Evolutionary conservation across 2,329 filamentous ascomycete genomes (phyloP).

Genomic region (Phyllosticta paracitricarpa): DNA sequence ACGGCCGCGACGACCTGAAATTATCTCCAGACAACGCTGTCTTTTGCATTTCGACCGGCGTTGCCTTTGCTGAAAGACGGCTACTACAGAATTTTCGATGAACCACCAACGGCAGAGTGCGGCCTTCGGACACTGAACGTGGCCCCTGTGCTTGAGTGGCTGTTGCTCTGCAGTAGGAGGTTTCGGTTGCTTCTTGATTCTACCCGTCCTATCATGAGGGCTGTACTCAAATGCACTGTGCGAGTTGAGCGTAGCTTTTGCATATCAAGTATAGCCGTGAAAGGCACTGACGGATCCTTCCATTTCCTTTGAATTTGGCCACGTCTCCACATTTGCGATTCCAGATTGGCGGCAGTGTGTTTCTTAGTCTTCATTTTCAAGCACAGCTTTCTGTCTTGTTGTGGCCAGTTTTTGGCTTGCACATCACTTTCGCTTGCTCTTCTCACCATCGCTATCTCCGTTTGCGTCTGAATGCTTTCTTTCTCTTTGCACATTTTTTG

Average conservation of each 20-base stretch:
- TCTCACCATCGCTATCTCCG: background rate
- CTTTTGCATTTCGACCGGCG: background rate
- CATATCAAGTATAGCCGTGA: background rate
- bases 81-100: background rate
- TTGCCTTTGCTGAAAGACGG: background rate
- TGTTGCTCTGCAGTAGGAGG: background rate
- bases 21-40: too few relatives aligned
- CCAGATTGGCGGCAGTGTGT: background rate
- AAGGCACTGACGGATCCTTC: background rate
- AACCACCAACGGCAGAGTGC: background rate
- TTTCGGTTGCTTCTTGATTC: background rate
- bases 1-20: too few relatives aligned
- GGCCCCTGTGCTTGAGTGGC: background rate
- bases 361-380: background rate
- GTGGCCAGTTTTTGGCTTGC: background rate
- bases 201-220: background rate
- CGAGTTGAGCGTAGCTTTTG: background rate
- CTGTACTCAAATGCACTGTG: background rate
- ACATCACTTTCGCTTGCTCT: background rate
- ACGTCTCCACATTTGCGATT: background rate
- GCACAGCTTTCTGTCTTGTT: background rate
- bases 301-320: background rate
- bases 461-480: background rate
- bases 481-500: background rate
- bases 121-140: background rate